A percentile compares a stretch with the other conserved stretches of the same genome.
These are phyloP conservation scores for Malassezia sympodialis DNA, from an alignment of 1,284 basidiomycete species.

Conservation along the genomic window DNA sequence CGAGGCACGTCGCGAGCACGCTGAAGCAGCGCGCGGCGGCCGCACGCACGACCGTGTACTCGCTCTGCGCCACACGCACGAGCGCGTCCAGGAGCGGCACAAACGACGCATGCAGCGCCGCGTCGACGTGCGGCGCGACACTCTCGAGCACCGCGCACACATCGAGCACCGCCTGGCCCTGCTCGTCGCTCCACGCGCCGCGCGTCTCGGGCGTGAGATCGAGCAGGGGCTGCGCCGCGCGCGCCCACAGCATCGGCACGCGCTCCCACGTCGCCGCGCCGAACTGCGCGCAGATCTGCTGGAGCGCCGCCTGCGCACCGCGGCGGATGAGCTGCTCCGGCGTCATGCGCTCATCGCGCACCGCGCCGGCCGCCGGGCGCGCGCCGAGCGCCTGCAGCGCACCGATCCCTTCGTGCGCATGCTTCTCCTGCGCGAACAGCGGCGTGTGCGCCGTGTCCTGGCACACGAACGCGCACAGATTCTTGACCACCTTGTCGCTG, in stretches of 20 bases:
- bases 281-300: slow-evolving; percentile 67
- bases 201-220: slow-evolving; percentile 50
- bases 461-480: slow-evolving; percentile 91
- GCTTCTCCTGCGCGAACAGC: slow-evolving; percentile 64
- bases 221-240: slow-evolving; percentile 69
- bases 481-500: slow-evolving; percentile 92
- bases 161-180: slow-evolving; percentile 85
- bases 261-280: slow-evolving; percentile 62
- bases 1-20: slow-evolving; percentile 74
- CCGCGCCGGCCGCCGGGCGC: slow-evolving; percentile 16
- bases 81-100: slow-evolving; percentile 66
- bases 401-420: slow-evolving; percentile 63
- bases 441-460: slow-evolving; percentile 74
- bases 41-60: slow-evolving; percentile 77
- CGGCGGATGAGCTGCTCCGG: slow-evolving; percentile 54
- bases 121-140: slow-evolving; percentile 65
- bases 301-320: slow-evolving; percentile 76
- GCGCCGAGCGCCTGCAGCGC: slow-evolving; percentile 62
- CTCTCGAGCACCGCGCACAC: slow-evolving; percentile 79
- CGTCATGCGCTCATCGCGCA: slow-evolving; percentile 12
- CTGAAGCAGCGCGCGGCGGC: slow-evolving; percentile 77
- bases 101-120: slow-evolving; percentile 62
- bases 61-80: slow-evolving; percentile 65
- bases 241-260: slow-evolving; percentile 87
- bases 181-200: slow-evolving; percentile 26